Percentiles rank a stretch among this genome's conserved stretches.
phyloP scores from a whole-genome alignment of 1,284 basidiomycete genomes.

The Ustilago tritici region DNA sequence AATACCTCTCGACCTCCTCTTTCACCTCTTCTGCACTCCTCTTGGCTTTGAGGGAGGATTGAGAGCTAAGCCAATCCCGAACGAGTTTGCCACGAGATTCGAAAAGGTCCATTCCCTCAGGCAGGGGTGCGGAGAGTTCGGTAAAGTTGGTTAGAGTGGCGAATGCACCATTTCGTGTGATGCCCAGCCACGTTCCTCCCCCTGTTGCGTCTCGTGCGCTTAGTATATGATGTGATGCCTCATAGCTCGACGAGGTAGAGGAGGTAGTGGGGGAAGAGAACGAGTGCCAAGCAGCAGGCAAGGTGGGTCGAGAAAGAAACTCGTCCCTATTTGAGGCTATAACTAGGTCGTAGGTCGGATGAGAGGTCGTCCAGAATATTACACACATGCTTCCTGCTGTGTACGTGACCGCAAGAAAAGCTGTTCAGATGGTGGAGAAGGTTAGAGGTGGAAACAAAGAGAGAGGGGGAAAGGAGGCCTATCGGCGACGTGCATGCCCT shows the following conservation, averaged over 20 bases:
- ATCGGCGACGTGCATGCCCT: too few relatives aligned
- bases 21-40: background rate
- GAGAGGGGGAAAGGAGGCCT: background rate
- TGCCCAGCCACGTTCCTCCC: conserved; percentile 64
- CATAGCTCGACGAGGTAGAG: background rate
- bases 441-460: background rate
- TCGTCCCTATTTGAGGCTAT: conserved; percentile 62
- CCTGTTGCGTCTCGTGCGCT: conserved; percentile 49
- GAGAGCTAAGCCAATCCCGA: conserved; percentile 33
- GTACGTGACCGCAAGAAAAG: too few relatives aligned
- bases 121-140: conserved; percentile 38
- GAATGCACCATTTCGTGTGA: conserved; percentile 46
- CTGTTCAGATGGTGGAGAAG: too few relatives aligned
- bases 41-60: background rate
- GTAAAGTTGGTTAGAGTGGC: conserved; percentile 62
- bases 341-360: conserved; percentile 44
- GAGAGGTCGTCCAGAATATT: conserved; percentile 46
- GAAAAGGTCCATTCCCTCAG: conserved; percentile 32
- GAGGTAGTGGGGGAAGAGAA: conserved; percentile 22
- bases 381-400: conserved; percentile 39
- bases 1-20: conserved; percentile 15
- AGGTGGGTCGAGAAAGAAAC: conserved; percentile 50
- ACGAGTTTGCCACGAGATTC: conserved; percentile 50
- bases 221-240: conserved; percentile 15
- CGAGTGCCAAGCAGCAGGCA: conserved; percentile 51